These are phyloP conservation scores for Ascochyta rabiei DNA, from an alignment of 2,329 filamentous ascomycete species.

Conservation along the genomic window DNA sequence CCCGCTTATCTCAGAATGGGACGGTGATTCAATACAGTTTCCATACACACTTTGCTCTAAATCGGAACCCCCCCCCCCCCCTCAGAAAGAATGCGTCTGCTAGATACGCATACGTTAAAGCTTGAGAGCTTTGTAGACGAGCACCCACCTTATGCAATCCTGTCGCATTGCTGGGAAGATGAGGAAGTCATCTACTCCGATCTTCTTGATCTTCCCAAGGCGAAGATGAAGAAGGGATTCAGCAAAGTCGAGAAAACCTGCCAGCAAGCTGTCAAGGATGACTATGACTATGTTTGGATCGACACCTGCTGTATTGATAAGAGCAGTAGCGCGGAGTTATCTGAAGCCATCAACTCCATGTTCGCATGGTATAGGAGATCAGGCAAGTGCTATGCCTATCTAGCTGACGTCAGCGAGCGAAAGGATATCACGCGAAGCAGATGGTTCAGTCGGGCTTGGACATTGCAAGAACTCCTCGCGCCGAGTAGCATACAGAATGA, in stretches of 20 bases:
- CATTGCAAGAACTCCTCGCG: constrained; percentile 27
- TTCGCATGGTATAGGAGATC: constrained; percentile 25
- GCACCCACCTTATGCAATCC: constrained; percentile 22
- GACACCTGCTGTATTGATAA: constrained; percentile 36
- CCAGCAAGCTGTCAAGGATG: constrained; percentile 12
- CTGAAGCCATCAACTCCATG: constrained; percentile 25
- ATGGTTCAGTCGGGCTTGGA: constrained; percentile 27
- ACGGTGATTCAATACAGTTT: too few relatives aligned
- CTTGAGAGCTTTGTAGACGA: constrained; percentile 17
- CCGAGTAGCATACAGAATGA: constrained; percentile 6
- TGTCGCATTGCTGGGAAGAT: constrained; percentile 25
- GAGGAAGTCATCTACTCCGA: constrained; percentile 24
- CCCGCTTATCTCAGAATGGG: too few relatives aligned
- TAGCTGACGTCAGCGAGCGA: constrained; percentile 12
- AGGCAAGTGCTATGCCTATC: constrained; percentile 21
- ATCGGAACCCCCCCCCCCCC: too few relatives aligned
- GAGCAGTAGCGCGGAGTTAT: constrained; percentile 20
- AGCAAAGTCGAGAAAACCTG: constrained; percentile 26
- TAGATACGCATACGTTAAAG: constrained; percentile 8
- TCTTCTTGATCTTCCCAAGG: constrained; percentile 7
- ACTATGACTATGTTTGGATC: constrained; percentile 17
- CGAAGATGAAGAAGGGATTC: constrained; percentile 19
- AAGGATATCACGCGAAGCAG: constrained; percentile 5
- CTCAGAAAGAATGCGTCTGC: constrained; percentile 16
- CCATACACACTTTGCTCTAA: background rate